Evolutionary conservation across 2,329 filamentous ascomycete species (phyloP).

Genomic region (Venturia asperata): DNA sequence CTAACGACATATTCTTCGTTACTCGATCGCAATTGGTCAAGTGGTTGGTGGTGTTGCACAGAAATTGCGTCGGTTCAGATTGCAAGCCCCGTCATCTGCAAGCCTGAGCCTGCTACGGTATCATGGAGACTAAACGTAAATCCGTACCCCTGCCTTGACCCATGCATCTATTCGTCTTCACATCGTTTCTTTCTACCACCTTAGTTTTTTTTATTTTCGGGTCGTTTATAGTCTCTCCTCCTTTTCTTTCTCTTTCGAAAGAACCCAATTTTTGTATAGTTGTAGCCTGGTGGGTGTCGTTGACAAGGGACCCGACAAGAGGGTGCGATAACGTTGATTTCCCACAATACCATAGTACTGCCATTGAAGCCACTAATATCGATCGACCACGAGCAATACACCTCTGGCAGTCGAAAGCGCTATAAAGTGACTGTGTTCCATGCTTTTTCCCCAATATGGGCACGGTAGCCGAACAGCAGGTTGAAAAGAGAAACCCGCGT

Average conservation of each 20-base stretch:
- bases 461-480: not conserved
- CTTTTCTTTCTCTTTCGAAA: too few species aligned
- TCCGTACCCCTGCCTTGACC: too few species aligned
- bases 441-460: not conserved
- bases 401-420: not conserved
- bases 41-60: not conserved
- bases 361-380: not conserved
- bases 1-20: not conserved
- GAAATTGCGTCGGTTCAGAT: conserved; percentile 1
- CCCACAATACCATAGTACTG: too few species aligned
- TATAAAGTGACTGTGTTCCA: not conserved
- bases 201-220: too few species aligned
- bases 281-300: too few species aligned
- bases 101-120: not conserved
- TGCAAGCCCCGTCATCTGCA: not conserved
- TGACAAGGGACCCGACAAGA: too few species aligned
- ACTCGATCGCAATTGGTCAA: not conserved
- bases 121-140: too few species aligned
- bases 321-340: too few species aligned
- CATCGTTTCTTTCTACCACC: too few species aligned
- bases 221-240: too few species aligned
- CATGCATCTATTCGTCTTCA: too few species aligned
- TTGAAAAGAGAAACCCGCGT: not conserved
- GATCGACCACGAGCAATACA: not conserved
- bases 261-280: too few species aligned